Conservation (phyloP, 345 rosid genomes). For the Cardamine chenopodiifolia region DNA sequence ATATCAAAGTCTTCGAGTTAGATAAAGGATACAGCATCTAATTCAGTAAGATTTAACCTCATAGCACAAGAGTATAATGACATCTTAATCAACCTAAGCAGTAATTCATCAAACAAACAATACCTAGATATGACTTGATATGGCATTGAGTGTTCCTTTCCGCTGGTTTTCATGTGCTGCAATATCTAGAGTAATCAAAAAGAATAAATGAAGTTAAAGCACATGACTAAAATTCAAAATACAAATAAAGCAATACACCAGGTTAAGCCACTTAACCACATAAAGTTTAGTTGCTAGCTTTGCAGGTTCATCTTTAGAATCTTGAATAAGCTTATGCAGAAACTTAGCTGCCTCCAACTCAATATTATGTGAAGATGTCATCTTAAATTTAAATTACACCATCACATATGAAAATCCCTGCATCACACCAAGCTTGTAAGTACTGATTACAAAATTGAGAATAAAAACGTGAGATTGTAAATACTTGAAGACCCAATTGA, state of each 20-base stretch:
- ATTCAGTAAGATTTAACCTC: slow-evolving; percentile 5
- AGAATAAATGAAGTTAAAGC: slow-evolving; percentile 33
- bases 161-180: slow-evolving; percentile 97
- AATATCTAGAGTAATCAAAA: slow-evolving; percentile 60
- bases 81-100: neutral
- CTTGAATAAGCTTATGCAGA: slow-evolving; percentile 96
- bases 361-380: slow-evolving; percentile 79
- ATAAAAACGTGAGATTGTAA: neutral
- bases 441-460: neutral
- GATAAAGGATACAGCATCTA: too few species aligned
- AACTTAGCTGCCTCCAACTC: slow-evolving; percentile 99
- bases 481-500: neutral
- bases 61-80: neutral
- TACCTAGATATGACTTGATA: slow-evolving; percentile 99
- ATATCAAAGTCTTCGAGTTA: too few species aligned
- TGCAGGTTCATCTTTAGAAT: slow-evolving; percentile 92
- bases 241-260: slow-evolving; percentile 3
- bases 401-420: slow-evolving; percentile 36
- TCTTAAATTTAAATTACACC: slow-evolving; percentile 36
- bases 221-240: neutral
- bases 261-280: slow-evolving; percentile 58
- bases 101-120: neutral
- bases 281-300: slow-evolving; percentile 93
- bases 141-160: slow-evolving; percentile 99
- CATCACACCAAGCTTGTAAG: slow-evolving; percentile 29